phyloP scores from a whole-genome alignment of 371 early-diverging fungal species.

The Coemansia sp. region DNA sequence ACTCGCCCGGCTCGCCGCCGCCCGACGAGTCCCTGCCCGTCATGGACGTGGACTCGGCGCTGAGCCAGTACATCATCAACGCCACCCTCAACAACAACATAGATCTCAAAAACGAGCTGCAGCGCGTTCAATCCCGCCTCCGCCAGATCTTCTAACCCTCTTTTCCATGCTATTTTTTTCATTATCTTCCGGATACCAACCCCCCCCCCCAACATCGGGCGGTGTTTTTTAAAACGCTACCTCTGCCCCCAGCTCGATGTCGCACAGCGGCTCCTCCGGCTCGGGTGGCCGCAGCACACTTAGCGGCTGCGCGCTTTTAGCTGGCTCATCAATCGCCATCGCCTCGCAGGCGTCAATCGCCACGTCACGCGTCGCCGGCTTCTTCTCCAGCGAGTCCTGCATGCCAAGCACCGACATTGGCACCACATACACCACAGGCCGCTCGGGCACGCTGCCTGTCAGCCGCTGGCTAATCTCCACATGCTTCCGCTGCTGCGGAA shows the following conservation, averaged over 20 bases:
- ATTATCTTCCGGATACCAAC: too few relatives aligned
- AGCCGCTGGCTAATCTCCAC: background rate
- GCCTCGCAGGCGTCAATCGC: too few relatives aligned
- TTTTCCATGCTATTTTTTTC: background rate
- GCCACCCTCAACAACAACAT: constrained; percentile 27
- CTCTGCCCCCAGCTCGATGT: background rate
- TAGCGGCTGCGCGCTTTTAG: too few relatives aligned
- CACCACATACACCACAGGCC: background rate
- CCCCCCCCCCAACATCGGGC: too few relatives aligned
- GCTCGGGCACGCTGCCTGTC: background rate
- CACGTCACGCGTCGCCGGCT: too few relatives aligned
- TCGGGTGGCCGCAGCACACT: too few relatives aligned
- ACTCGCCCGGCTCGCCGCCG: background rate
- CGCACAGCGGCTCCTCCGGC: too few relatives aligned
- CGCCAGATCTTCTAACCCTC: constrained; percentile 24
- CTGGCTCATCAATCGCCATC: too few relatives aligned
- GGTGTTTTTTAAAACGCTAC: background rate
- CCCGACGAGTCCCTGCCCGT: constrained; percentile 21
- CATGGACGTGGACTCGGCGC: constrained; percentile 39
- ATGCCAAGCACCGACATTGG: background rate
- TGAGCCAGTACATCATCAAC: constrained; percentile 50
- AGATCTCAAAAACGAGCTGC: constrained; percentile 33
- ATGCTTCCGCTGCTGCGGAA: background rate
- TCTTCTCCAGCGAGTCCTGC: background rate
- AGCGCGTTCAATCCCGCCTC: constrained; percentile 36